phyloP scores from a whole-genome alignment of 2,329 filamentous ascomycete genomes.

The Aureobasidium namibiae region DNA sequence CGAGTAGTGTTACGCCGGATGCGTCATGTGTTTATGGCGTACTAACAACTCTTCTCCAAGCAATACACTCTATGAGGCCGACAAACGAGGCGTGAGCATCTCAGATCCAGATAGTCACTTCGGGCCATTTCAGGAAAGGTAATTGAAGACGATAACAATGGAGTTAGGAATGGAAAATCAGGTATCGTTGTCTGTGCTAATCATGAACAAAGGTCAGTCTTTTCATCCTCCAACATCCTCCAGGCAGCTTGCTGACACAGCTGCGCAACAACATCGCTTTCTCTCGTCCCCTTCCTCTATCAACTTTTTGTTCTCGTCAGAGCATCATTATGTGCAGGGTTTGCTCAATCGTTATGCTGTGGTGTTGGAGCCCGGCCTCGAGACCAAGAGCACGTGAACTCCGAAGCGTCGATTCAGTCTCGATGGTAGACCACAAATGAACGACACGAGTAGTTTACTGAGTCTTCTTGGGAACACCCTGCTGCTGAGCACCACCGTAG shows the following conservation, averaged over 20 bases:
- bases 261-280: neutral
- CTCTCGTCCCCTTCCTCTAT: neutral
- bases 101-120: neutral
- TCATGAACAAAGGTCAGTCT: slow-evolving; percentile 11
- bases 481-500: slow-evolving; percentile 48
- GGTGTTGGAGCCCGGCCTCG: neutral
- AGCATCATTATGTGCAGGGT: neutral
- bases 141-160: neutral
- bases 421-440: neutral
- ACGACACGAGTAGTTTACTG: slow-evolving; percentile 33
- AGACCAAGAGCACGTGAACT: neutral
- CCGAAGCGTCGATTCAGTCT: neutral
- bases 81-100: neutral
- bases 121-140: neutral
- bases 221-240: slow-evolving; percentile 2
- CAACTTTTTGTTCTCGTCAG: slow-evolving; percentile 9
- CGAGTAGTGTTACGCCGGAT: neutral
- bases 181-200: slow-evolving; percentile 9
- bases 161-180: slow-evolving; percentile 7
- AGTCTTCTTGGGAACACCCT: slow-evolving; percentile 56
- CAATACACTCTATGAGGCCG: neutral
- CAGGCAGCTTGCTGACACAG: slow-evolving; percentile 5
- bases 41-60: neutral
- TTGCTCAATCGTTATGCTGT: neutral
- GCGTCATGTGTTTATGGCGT: neutral